These are phyloP conservation scores for Mycena indigotica DNA, from an alignment of 768 basidiomycete genomes.

Conservation along the genomic window DNA sequence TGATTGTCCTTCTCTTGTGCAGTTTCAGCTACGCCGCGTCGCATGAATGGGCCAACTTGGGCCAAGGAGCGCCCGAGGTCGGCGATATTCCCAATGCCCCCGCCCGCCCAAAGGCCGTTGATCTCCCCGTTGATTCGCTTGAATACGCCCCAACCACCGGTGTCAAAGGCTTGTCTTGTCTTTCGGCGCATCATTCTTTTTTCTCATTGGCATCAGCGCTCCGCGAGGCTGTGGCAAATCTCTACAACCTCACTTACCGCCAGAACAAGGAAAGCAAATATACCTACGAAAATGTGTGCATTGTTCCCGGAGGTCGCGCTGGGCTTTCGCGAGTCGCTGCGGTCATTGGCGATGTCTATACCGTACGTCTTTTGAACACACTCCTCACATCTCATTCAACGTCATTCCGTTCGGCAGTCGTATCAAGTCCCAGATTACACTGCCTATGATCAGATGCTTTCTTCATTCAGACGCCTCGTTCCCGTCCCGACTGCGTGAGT, in stretches of 20 bases:
- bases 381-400: conserved; percentile 1
- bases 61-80: conserved; percentile 92
- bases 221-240: conserved; percentile 84
- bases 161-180: conserved; percentile 61
- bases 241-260: conserved; percentile 89
- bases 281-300: conserved; percentile 90
- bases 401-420: conserved; percentile 45
- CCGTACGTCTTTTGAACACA: conserved; percentile 50
- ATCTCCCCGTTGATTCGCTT: conserved; percentile 68
- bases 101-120: conserved; percentile 63
- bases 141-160: conserved; percentile 95
- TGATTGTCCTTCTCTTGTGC: background rate
- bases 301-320: conserved; percentile 91
- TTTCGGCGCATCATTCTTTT: conserved; percentile 1
- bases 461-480: conserved; percentile 86
- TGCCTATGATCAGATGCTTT: conserved; percentile 80
- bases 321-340: conserved; percentile 90
- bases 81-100: conserved; percentile 80
- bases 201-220: conserved; percentile 50
- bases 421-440: conserved; percentile 95
- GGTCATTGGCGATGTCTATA: conserved; percentile 88
- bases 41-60: conserved; percentile 85
- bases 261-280: conserved; percentile 81
- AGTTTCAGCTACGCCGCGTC: conserved; percentile 72
- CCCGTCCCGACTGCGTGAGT: conserved; percentile 88